Evolutionary conservation across 1,284 basidiomycete genomes (phyloP).

Genomic region (Cyathus pygmaeus): DNA sequence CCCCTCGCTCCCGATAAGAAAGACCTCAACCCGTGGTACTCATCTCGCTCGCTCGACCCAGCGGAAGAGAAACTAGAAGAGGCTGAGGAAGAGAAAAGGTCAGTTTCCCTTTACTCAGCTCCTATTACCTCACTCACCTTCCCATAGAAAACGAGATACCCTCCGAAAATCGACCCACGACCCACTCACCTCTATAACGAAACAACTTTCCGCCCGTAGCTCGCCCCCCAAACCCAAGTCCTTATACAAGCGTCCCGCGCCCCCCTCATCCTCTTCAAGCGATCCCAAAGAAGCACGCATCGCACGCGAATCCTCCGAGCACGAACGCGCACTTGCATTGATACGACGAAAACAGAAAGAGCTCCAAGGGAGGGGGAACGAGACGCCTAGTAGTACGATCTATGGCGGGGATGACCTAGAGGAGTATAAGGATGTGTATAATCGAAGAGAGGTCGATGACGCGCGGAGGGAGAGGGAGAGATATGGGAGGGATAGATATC

Average conservation of each 20-base stretch:
- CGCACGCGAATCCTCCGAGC: slow-evolving; percentile 76
- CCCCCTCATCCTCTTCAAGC: slow-evolving; percentile 47
- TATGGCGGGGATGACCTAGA: slow-evolving; percentile 57
- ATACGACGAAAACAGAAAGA: slow-evolving; percentile 72
- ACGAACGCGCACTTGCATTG: slow-evolving; percentile 75
- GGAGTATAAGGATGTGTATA: slow-evolving; percentile 77
- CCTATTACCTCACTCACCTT: neutral
- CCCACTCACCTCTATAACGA: slow-evolving; percentile 79
- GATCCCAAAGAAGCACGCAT: slow-evolving; percentile 59
- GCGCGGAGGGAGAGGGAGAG: slow-evolving; percentile 62
- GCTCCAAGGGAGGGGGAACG: slow-evolving; percentile 58
- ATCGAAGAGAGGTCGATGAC: slow-evolving; percentile 74
- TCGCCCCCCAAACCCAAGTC: slow-evolving; percentile 28
- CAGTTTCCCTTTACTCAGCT: slow-evolving; percentile 2
- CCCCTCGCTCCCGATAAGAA: slow-evolving; percentile 76
- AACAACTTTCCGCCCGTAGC: slow-evolving; percentile 61
- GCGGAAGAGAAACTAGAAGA: slow-evolving; percentile 33
- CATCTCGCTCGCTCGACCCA: slow-evolving; percentile 34
- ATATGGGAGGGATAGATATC: slow-evolving; percentile 7
- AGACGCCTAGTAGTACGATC: slow-evolving; percentile 75
- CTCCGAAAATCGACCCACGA: slow-evolving; percentile 71
- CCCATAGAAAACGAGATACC: slow-evolving; percentile 66
- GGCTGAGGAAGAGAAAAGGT: slow-evolving; percentile 48
- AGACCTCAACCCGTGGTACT: slow-evolving; percentile 85
- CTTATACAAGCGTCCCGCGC: slow-evolving; percentile 49